These are phyloP conservation scores for Suillus paluster DNA, from an alignment of 768 basidiomycete genomes.

Conservation along the genomic window DNA sequence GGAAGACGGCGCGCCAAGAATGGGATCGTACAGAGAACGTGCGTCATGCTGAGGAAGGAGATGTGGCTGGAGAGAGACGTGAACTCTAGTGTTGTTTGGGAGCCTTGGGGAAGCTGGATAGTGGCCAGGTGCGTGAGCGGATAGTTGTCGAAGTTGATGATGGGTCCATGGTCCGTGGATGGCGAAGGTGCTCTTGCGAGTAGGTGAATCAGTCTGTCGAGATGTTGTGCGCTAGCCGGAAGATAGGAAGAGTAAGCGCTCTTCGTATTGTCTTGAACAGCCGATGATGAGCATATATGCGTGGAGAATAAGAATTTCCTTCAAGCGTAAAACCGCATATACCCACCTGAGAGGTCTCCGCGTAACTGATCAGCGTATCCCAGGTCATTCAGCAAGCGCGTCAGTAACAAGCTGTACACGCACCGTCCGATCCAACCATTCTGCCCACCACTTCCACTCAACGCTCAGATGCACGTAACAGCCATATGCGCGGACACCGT, in stretches of 20 bases:
- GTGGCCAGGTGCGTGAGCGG: conserved; percentile 17
- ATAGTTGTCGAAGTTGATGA: conserved; percentile 28
- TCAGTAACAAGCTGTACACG: conserved; percentile 6
- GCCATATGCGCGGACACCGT: conserved; percentile 40
- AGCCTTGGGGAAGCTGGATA: conserved; percentile 17
- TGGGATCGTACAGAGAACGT: conserved; percentile 48
- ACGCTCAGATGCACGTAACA: conserved; percentile 40
- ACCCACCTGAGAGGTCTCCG: conserved; percentile 23
- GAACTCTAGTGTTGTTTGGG: conserved; percentile 36
- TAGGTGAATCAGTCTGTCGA: conserved; percentile 16
- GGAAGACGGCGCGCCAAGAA: conserved; percentile 41
- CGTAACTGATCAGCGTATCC: conserved; percentile 1
- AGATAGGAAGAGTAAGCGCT: not conserved
- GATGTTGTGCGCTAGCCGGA: conserved; percentile 13
- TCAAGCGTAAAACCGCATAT: conserved; percentile 5
- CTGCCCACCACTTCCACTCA: conserved; percentile 38
- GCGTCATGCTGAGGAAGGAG: conserved; percentile 38
- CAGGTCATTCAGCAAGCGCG: conserved; percentile 6
- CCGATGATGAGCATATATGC: not conserved
- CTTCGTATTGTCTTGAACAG: not conserved
- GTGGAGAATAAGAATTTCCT: not conserved
- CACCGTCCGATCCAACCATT: conserved; percentile 28
- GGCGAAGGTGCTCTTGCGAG: conserved; percentile 8
- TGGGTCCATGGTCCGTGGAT: not conserved
- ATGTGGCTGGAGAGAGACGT: conserved; percentile 44